These are phyloP conservation scores for Tricholoma saponaceum DNA, from an alignment of 768 basidiomycete genomes.

Conservation along the genomic window DNA sequence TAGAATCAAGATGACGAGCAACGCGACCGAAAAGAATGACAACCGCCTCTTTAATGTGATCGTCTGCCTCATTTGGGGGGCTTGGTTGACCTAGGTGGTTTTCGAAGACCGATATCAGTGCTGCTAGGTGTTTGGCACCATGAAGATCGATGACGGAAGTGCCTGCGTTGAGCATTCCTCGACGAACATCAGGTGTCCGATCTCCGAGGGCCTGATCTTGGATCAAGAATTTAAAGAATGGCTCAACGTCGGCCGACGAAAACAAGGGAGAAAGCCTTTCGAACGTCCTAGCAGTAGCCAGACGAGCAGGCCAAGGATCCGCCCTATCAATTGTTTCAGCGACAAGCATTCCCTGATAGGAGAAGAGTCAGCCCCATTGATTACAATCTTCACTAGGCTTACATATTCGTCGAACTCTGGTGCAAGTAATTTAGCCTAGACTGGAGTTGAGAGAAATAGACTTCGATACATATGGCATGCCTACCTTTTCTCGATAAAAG, in stretches of 20 bases:
- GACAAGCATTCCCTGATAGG: slow-evolving; percentile 83
- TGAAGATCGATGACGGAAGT: slow-evolving; percentile 78
- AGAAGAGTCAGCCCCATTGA: background rate
- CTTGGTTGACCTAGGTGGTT: slow-evolving; percentile 54
- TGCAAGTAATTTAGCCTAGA: slow-evolving; percentile 75
- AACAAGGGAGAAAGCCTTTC: slow-evolving; percentile 65
- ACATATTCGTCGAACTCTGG: slow-evolving; percentile 95
- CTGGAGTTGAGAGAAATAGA: background rate
- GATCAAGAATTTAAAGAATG: slow-evolving; percentile 85
- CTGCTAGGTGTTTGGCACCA: slow-evolving; percentile 66
- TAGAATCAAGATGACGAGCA: slow-evolving; percentile 78
- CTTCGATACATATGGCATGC: background rate
- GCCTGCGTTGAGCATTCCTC: slow-evolving; percentile 85
- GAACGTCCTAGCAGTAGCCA: slow-evolving; percentile 70
- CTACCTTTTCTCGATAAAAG: slow-evolving; percentile 81
- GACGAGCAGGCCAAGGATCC: slow-evolving; percentile 85
- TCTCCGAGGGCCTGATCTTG: slow-evolving; percentile 88
- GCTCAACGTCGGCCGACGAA: slow-evolving; percentile 52
- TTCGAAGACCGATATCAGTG: slow-evolving; percentile 82
- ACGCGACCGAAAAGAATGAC: slow-evolving; percentile 93
- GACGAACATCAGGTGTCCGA: slow-evolving; percentile 72
- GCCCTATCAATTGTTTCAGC: slow-evolving; percentile 78
- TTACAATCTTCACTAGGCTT: slow-evolving; percentile 19
- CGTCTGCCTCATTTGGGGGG: slow-evolving; percentile 66
- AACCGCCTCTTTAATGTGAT: slow-evolving; percentile 91